Conservation (phyloP, 768 basidiomycete species). For the Boletus vermiculosoides region DNA sequence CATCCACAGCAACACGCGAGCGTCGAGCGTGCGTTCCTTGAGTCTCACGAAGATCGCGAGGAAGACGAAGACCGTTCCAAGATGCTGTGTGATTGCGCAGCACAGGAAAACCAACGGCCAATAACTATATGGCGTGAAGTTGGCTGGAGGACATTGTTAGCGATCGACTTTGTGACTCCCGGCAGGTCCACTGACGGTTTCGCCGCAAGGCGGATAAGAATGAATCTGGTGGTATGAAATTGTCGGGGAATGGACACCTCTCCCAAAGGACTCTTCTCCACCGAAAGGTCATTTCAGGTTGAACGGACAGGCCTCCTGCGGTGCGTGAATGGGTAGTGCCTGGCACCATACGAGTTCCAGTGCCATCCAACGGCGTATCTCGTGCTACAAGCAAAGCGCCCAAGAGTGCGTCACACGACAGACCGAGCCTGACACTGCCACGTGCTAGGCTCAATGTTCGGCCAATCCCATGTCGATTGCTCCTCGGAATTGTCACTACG, state of each 20-base stretch:
- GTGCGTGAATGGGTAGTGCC: neutral
- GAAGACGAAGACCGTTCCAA: constrained; percentile 79
- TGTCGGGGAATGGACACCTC: constrained; percentile 73
- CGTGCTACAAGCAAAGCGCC: neutral
- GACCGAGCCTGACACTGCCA: constrained; percentile 1
- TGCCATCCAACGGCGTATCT: neutral
- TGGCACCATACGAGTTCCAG: neutral
- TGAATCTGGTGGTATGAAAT: constrained; percentile 70
- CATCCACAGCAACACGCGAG: constrained; percentile 64
- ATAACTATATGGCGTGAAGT: constrained; percentile 78
- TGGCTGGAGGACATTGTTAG: constrained; percentile 47
- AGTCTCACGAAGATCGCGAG: constrained; percentile 75
- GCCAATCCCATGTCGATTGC: constrained; percentile 8
- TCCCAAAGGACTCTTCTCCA: constrained; percentile 86
- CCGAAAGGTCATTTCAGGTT: constrained; percentile 19
- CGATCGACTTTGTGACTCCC: constrained; percentile 5
- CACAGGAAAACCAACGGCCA: constrained; percentile 67
- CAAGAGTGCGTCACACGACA: neutral
- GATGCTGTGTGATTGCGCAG: constrained; percentile 80
- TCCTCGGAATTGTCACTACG: constrained; percentile 16
- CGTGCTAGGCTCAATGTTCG: constrained; percentile 5
- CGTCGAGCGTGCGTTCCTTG: constrained; percentile 61
- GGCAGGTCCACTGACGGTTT: constrained; percentile 58
- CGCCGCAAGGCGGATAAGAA: constrained; percentile 78
- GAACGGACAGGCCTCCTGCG: too few species aligned